Base-by-base conservation (phyloP, 176 grass and related monocot species). In the Lolium multiflorum region DNA sequence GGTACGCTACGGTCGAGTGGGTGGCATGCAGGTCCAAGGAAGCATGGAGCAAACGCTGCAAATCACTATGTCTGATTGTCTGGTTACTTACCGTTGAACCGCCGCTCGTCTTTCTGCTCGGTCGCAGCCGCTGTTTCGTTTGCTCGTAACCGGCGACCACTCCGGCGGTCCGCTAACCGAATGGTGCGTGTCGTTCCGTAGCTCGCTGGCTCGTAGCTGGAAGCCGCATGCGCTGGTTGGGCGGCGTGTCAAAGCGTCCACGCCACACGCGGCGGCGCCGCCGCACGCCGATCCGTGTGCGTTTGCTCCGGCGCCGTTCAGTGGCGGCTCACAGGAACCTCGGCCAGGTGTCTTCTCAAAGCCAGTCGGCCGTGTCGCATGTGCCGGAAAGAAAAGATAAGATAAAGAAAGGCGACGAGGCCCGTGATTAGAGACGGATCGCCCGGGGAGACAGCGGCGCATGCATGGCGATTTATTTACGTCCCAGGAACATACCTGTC, bases 401-500 rank as follows among this genome's bases (percentile, higher is more conserved):
- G 17, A 9, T 4, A 37, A n/a, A 31, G 46, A 87, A 82, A 47
- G 70, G 69, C 7, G 31, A 14, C 2, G 2, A 13, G 78, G 35
- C 9, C 79, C 84, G 62, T 69, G 41, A 79, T 79, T 86, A 79
- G 9, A 41, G 62, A 79, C 38, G 58, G 70, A 56, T 56, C 78
- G 52, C 67, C 47, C 62, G 62, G 35, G 22, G 37, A 46, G 48
- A 11, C 59, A 39, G 7, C 79, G 10, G 18, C 60, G 38, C 17
- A 20, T 74, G 3, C 22, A 17, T 68, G 18, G 1, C 0, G 18
- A 4, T 46, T 79, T 73, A 16, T 46, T 60, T 24, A 15, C 11
- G 2, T 9, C 58, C 15, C 14, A 20, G 2, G 39, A 64, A 64
- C 41, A 47, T 80, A 21, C 61, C 11, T 56, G 74, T 55, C 50